A percentile compares a stretch with the other conserved stretches of the same genome.
Conservation (phyloP, 2,329 filamentous ascomycete species). For the Leptoxyphium fumago region DNA sequence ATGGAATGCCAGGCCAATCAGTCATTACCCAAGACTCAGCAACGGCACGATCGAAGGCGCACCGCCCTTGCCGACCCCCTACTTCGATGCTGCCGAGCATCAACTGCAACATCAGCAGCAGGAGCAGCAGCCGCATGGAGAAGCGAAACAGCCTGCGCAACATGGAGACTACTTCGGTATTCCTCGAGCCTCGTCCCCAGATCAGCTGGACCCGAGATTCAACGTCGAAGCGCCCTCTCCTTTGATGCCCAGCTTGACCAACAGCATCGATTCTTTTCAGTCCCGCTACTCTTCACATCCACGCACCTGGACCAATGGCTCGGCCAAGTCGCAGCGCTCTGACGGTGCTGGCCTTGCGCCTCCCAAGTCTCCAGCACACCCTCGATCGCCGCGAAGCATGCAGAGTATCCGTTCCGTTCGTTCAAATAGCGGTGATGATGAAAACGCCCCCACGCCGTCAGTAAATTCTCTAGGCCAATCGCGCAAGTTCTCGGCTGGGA, state of each 20-base stretch:
- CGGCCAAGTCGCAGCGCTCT: slow-evolving; percentile 16
- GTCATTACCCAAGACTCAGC: slow-evolving; percentile 20
- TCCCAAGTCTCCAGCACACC: slow-evolving; percentile 23
- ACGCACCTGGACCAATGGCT: slow-evolving; percentile 27
- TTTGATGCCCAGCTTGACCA: slow-evolving; percentile 21
- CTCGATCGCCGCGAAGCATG: slow-evolving; percentile 25
- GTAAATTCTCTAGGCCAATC: slow-evolving; percentile 46
- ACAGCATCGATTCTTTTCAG: slow-evolving; percentile 20
- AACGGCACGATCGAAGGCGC: slow-evolving; percentile 6
- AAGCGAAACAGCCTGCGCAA: neutral
- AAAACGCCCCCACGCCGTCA: slow-evolving; percentile 35
- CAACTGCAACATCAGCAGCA: slow-evolving; percentile 1
- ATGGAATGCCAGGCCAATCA: slow-evolving; percentile 21
- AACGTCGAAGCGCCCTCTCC: slow-evolving; percentile 30
- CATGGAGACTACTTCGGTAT: slow-evolving; percentile 29
- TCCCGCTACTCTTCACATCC: slow-evolving; percentile 20
- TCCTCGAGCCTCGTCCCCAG: slow-evolving; percentile 31
- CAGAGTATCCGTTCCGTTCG: slow-evolving; percentile 33
- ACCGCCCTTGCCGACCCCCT: slow-evolving; percentile 8
- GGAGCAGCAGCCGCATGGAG: slow-evolving; percentile 1
- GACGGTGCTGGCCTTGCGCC: slow-evolving; percentile 15
- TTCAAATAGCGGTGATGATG: slow-evolving; percentile 48
- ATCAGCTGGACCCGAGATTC: slow-evolving; percentile 27
- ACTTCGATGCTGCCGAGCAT: slow-evolving; percentile 12
- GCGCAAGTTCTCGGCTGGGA: slow-evolving; percentile 68